Evolutionary conservation across 495 filamentous ascomycete species (phyloP), one percentile per base, ranked within the genome.

Genomic region (Annulohypoxylon moriforme): DNA sequence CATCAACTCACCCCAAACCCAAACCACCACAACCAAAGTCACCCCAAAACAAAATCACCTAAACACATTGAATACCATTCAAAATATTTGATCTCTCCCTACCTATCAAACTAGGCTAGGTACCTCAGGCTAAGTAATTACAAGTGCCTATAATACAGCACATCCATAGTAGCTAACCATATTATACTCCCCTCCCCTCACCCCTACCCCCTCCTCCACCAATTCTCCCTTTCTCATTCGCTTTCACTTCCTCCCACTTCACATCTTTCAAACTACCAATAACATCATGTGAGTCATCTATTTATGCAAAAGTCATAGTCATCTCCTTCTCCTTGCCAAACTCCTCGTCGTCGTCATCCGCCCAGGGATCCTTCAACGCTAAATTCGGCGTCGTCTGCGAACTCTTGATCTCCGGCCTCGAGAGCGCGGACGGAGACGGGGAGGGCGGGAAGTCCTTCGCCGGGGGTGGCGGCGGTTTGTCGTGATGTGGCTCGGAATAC

Each of bases 351-450:
- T 92, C 92, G 50, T 91, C 87, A 61, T 95, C 92, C 0, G 89
- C 91, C 94, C 94, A 97, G 8, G 93, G 92, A 80, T 97, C 93
- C 83, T 89, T 70, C 82, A 91, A 33, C 85, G 77, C 40, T 7
- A 84, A 61, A 58, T 79, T 81, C 1, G 81, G 83, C 60, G 80
- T 75, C 44, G 81, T 84, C 56, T 80, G 77, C 2, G 78, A 60
- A 18, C 79, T 76, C 74, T 72, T 79, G 18, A 81, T 65, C 44
- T 78, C 82, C 69, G 78, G 89, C 68, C 71, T 81, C 61, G 66
- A 79, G 10, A 55, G 25, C 76, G 57, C 36, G 36, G 36, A 40
- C 14, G 36, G 36, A 1, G 36, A 44, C n/a, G n/a, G 40, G n/a
- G 40, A 44, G 5, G 40, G 78, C 11, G 29, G 79, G 29, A 72